A percentile compares a stretch with the other conserved stretches of the same genome.
Conservation (phyloP, 495 filamentous ascomycete genomes). For the Lindgomyces ingoldianus region DNA sequence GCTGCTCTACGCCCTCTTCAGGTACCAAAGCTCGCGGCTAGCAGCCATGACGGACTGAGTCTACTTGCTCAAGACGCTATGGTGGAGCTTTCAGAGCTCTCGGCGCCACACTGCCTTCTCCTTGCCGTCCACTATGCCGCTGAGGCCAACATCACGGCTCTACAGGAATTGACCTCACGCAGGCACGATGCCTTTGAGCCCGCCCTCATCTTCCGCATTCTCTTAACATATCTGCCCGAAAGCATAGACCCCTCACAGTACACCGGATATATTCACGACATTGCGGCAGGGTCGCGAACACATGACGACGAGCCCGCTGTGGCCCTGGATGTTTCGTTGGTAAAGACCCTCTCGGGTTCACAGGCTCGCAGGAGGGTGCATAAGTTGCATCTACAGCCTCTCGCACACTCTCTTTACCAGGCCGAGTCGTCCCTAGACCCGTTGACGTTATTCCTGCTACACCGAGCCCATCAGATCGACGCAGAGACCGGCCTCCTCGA, state of each 20-base stretch:
- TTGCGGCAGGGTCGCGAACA: constrained; percentile 45
- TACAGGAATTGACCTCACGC: constrained; percentile 63
- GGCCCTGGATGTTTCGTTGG: constrained; percentile 58
- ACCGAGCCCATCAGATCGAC: constrained; percentile 74
- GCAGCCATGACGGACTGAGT: too few species aligned
- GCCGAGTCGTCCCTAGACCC: constrained; percentile 54
- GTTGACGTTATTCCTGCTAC: constrained; percentile 71
- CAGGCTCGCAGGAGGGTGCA: constrained; percentile 69
- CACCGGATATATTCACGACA: constrained; percentile 57
- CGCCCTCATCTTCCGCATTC: constrained; percentile 72
- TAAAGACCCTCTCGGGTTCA: constrained; percentile 63
- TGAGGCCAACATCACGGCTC: constrained; percentile 58
- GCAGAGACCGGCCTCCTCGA: constrained; percentile 73
- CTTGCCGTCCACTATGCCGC: constrained; percentile 63
- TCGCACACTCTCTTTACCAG: constrained; percentile 45
- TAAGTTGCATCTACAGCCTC: constrained; percentile 67
- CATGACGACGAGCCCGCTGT: constrained; percentile 43
- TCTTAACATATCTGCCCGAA: constrained; percentile 85
- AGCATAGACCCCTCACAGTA: constrained; percentile 67
- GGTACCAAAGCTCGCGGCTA: too few species aligned
- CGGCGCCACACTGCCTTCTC: constrained; percentile 61
- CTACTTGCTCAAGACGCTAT: not conserved
- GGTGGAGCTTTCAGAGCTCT: constrained; percentile 42
- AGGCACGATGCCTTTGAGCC: constrained; percentile 61
- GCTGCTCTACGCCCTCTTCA: too few species aligned